Evolutionary conservation across 805 yeast genomes (phyloP), one percentile per base, ranked within the genome.

Genomic region (Wickerhamomyces chambardii): DNA sequence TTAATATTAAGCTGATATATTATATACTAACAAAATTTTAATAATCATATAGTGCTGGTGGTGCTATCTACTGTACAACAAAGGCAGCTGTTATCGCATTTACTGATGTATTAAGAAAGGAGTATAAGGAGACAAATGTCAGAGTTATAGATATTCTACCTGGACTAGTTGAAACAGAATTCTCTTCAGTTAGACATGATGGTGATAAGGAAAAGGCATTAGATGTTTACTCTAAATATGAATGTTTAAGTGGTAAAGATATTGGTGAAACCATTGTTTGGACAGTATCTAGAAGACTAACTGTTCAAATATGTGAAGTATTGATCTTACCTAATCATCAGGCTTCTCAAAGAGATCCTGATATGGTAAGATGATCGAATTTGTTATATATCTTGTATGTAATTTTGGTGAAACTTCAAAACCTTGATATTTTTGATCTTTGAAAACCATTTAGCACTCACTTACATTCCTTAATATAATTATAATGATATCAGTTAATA

Each of bases 251-350:
- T 24, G 75, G 78, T 3, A 68, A 60, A 18, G 80, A 74, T 45
- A 64, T 74, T 41, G 78, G 80, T 7, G 81, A 75, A 38, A 50
- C 71, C 36, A 71, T 74, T 44, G 70, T 68, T 6, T 75, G 70
- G 46, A 66, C 70, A 3, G 59, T 71, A 22, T 64, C 79, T 3
- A 68, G 80, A 58, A 66, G 62, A 44, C 58, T 57, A 37, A 72
- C 70, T 44, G 70, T 77, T 0, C 80, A 72, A 3, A 56, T 75
- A 44, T 78, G 81, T 4, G 94, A 86, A 51, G 69, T 84, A 7
- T 66, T 86, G 53, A 75, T 87, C 14, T 81, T 86, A 58, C 84
- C 95, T 11, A 72, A 77, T 32, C 76, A 81, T 63, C 96, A 87
- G 63, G 95, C 90, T 4, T 70, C 84, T 3, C 32, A 34, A 37